Percentiles rank a stretch among this genome's conserved stretches.
Conservation (phyloP, 2,329 filamentous ascomycete genomes). For the Aspergillus thermomutatus region DNA sequence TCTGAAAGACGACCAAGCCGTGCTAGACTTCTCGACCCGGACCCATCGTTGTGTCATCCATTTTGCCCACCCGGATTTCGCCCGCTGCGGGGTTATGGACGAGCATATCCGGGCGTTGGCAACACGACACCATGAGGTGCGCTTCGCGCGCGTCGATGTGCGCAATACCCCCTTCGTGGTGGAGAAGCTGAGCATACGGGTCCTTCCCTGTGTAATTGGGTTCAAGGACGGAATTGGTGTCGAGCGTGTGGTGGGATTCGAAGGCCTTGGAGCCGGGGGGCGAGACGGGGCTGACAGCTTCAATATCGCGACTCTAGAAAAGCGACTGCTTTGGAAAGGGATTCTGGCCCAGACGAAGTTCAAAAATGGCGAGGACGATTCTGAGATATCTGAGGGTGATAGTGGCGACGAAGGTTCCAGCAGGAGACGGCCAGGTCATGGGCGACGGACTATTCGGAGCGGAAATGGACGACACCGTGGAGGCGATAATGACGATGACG, state of each 20-base stretch:
- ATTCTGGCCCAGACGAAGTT: slow-evolving; percentile 37
- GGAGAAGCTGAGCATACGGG: slow-evolving; percentile 44
- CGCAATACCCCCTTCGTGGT: slow-evolving; percentile 47
- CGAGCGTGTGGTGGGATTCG: slow-evolving; percentile 47
- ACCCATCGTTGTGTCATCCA: slow-evolving; percentile 58
- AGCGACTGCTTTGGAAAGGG: slow-evolving; percentile 37
- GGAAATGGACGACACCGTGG: slow-evolving; percentile 24
- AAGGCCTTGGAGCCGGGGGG: slow-evolving; percentile 40
- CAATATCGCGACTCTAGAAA: slow-evolving; percentile 40
- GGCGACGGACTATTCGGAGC: slow-evolving; percentile 27
- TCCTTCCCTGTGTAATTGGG: slow-evolving; percentile 48
- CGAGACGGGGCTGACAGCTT: slow-evolving; percentile 39
- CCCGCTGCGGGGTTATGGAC: slow-evolving; percentile 61
- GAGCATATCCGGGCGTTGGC: slow-evolving; percentile 50
- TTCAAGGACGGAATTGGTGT: slow-evolving; percentile 46
- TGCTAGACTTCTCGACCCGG: slow-evolving; percentile 60
- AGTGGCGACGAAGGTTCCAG: slow-evolving; percentile 21
- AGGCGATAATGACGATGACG: slow-evolving; percentile 35
- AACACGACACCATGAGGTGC: slow-evolving; percentile 37
- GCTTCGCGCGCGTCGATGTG: slow-evolving; percentile 46
- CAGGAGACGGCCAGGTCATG: slow-evolving; percentile 7
- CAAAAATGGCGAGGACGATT: slow-evolving; percentile 21
- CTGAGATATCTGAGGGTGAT: slow-evolving; percentile 22
- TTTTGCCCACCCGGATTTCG: slow-evolving; percentile 63
- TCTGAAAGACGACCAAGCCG: slow-evolving; percentile 50